Evolutionary conservation across 371 early-diverging fungal species (phyloP), one percentile per base, ranked within the genome.

Genomic region (Thermomucor indicae-seudaticae): DNA sequence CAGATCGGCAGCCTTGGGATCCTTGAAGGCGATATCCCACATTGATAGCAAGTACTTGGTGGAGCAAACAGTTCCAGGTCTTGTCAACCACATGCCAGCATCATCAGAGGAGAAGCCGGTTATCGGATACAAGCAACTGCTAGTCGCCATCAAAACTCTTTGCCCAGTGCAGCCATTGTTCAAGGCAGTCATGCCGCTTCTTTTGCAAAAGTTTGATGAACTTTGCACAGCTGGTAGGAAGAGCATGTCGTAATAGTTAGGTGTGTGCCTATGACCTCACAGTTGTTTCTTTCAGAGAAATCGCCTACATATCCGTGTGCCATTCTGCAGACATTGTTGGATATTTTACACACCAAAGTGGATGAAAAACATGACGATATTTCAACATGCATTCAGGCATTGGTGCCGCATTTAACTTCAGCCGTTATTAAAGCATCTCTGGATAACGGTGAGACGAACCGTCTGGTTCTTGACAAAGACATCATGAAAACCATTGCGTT

Each of bases 341-440:
- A 58, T 31, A 56, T 81, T 11, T 43, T 83, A 8, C 55, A 70
- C 17, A 47, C 57, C 20, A 80, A 81, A 43, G 59, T 67, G 1
- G 46, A 52, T 3, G 53, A 65, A 24, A 58, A 64, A 12, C 81
- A 81, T 42, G 37, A 51, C 0, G 81, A 83, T 40, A 47, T 81
- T 17, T 58, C 67, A 4, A 58, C 66, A n/a, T 79, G 73, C 32
- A 58, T 79, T 23, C 51, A 70, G 14, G 53, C 60, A 1, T 28
- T 81, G 10, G 62, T 81, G 8, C 74, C 72, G 25, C 74, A 65
- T 37, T 54, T 84, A 10, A 48, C 80, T n/a, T 58, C 57, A 11
- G 59, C 67, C 45, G 72, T 67, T 6, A 55, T 81, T 11, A 60
- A 57, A 16, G 72, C 75, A n/a, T 72, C 80, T 19, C 43, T 80